Percentiles rank a stretch among this genome's conserved stretches.
These are phyloP conservation scores for Xylaria telfairii DNA, from an alignment of 495 filamentous ascomycete genomes.

Conservation along the genomic window DNA sequence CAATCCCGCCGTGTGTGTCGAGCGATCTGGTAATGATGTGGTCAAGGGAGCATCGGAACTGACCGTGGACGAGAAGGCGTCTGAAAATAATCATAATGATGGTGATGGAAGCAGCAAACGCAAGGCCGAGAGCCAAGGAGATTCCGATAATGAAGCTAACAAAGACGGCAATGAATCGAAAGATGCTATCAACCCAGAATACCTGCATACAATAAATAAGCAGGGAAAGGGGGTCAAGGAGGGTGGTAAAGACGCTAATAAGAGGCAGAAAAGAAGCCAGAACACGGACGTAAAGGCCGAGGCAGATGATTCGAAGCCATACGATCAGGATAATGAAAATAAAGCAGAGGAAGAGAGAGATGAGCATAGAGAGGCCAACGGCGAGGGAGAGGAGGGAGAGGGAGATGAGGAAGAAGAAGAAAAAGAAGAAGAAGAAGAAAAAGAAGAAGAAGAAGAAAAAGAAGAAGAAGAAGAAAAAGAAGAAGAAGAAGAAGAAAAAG, in stretches of 20 bases:
- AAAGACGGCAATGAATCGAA: constrained; percentile 14
- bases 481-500: not conserved
- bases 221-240: constrained; percentile 47
- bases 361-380: not conserved
- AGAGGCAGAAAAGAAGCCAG: constrained; percentile 32
- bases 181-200: constrained; percentile 27
- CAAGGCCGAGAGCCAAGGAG: constrained; percentile 29
- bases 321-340: constrained; percentile 20
- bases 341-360: constrained; percentile 26
- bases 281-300: constrained; percentile 24
- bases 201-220: constrained; percentile 43
- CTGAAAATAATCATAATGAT: constrained; percentile 21
- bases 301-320: constrained; percentile 26
- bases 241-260: constrained; percentile 39
- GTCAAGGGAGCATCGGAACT: constrained; percentile 65
- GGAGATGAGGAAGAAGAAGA: not conserved
- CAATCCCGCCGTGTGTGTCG: constrained; percentile 64
- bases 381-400: not conserved
- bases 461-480: not conserved
- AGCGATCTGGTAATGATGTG: constrained; percentile 66
- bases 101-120: constrained; percentile 29
- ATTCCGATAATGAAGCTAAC: not conserved
- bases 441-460: not conserved
- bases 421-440: no score
- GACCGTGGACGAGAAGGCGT: constrained; percentile 48